Evolutionary conservation across 306 rosid genomes (phyloP).

Genomic region (Quercus engelmannii): DNA sequence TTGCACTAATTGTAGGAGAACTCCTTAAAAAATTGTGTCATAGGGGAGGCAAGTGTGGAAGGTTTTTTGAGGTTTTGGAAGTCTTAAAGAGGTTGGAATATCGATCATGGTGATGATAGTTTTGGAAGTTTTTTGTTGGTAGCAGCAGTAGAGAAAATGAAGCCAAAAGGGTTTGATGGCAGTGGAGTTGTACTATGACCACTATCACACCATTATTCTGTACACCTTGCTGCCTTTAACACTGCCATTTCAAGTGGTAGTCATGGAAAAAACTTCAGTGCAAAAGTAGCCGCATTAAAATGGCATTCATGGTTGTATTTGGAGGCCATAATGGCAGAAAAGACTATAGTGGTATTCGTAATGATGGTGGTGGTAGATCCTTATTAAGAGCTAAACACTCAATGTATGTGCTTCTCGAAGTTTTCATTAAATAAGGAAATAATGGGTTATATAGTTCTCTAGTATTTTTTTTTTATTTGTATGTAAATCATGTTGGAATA

Average conservation of each 20-base stretch:
- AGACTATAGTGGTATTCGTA: no score
- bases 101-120: neutral
- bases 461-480: no score
- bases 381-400: no score
- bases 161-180: neutral
- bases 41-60: neutral
- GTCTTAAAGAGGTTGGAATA: neutral
- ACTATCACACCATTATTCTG: neutral
- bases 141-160: neutral
- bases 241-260: neutral
- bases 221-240: neutral
- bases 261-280: neutral
- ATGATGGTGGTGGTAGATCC: no score
- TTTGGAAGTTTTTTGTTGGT: neutral
- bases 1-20: neutral
- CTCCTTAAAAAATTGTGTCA: neutral
- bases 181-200: neutral
- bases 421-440: no score
- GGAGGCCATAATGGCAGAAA: neutral
- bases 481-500: no score
- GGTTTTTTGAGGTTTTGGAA: neutral
- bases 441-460: no score
- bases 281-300: neutral
- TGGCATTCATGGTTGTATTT: neutral
- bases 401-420: no score